Evolutionary conservation across 2,329 filamentous ascomycete genomes (phyloP).

Genomic region (Colletotrichum agaves): DNA sequence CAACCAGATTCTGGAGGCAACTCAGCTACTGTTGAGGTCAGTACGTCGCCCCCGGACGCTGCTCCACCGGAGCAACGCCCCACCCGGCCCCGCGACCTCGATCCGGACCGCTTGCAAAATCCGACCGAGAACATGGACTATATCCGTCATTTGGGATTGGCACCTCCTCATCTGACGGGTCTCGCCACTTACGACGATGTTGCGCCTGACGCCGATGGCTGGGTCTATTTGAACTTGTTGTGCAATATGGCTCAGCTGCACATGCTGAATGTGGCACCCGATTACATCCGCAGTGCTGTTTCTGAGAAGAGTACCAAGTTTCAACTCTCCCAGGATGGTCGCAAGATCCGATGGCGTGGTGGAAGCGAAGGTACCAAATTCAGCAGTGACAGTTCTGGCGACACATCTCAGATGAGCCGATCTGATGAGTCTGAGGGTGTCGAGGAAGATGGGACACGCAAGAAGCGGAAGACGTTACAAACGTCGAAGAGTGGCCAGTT

Average conservation of each 20-base stretch:
- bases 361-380: conserved; percentile 72
- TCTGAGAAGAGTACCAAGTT: conserved; percentile 77
- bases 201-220: conserved; percentile 74
- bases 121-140: conserved; percentile 84
- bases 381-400: conserved; percentile 70
- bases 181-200: conserved; percentile 52
- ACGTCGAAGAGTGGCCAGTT: conserved; percentile 40
- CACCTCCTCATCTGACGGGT: conserved; percentile 62
- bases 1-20: conserved; percentile 56
- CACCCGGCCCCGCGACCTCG: conserved; percentile 79
- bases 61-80: conserved; percentile 75
- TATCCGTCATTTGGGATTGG: conserved; percentile 77
- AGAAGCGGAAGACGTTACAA: conserved; percentile 57
- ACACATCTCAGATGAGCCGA: conserved; percentile 58
- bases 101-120: conserved; percentile 80
- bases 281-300: conserved; percentile 80
- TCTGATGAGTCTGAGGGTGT: conserved; percentile 62
- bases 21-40: conserved; percentile 46
- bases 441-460: conserved; percentile 54
- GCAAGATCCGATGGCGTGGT: conserved; percentile 83
- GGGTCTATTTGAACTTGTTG: conserved; percentile 85
- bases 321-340: conserved; percentile 80
- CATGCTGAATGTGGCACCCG: conserved; percentile 82
- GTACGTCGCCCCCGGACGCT: conserved; percentile 53
- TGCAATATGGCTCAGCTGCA: conserved; percentile 87